These are phyloP conservation scores for Colletotrichum sp. DNA, from an alignment of 2,329 filamentous ascomycete species.

Conservation along the genomic window DNA sequence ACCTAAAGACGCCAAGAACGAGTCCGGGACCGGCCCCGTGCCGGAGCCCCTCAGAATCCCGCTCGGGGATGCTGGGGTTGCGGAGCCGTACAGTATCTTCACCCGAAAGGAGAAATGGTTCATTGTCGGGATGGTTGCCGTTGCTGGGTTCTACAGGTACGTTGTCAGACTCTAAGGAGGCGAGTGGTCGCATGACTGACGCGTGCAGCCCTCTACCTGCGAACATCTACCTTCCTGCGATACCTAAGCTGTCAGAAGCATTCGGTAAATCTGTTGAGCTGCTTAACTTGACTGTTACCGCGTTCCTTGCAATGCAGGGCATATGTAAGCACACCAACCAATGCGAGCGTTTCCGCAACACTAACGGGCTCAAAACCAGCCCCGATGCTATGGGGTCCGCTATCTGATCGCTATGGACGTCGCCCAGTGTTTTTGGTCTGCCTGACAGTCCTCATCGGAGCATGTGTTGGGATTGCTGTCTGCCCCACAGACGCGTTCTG, in stretches of 20 bases:
- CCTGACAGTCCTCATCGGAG: slow-evolving; percentile 32
- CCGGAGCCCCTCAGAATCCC: slow-evolving; percentile 7
- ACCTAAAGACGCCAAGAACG: not conserved
- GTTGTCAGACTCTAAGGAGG: not conserved
- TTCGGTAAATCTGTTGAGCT: slow-evolving; percentile 31
- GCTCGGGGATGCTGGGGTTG: not conserved
- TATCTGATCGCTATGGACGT: slow-evolving; percentile 36
- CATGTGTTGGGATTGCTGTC: slow-evolving; percentile 35
- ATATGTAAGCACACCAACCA: not conserved
- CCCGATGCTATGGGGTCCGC: slow-evolving; percentile 38
- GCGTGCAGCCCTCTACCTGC: slow-evolving; percentile 32
- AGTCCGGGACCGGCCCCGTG: not conserved
- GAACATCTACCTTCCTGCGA: slow-evolving; percentile 38
- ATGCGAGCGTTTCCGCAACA: too few species aligned
- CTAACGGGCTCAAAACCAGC: not conserved
- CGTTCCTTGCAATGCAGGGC: slow-evolving; percentile 36
- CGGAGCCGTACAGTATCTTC: slow-evolving; percentile 27
- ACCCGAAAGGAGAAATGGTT: slow-evolving; percentile 29
- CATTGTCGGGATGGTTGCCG: slow-evolving; percentile 28
- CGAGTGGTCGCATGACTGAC: not conserved
- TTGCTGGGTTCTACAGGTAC: slow-evolving; percentile 29
- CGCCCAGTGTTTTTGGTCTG: slow-evolving; percentile 33
- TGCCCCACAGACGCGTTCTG: slow-evolving; percentile 35
- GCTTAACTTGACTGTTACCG: slow-evolving; percentile 36
- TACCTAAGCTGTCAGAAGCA: slow-evolving; percentile 30